These are phyloP conservation scores for Tuber calosporum DNA, from an alignment of 495 filamentous ascomycete genomes.

Conservation along the genomic window DNA sequence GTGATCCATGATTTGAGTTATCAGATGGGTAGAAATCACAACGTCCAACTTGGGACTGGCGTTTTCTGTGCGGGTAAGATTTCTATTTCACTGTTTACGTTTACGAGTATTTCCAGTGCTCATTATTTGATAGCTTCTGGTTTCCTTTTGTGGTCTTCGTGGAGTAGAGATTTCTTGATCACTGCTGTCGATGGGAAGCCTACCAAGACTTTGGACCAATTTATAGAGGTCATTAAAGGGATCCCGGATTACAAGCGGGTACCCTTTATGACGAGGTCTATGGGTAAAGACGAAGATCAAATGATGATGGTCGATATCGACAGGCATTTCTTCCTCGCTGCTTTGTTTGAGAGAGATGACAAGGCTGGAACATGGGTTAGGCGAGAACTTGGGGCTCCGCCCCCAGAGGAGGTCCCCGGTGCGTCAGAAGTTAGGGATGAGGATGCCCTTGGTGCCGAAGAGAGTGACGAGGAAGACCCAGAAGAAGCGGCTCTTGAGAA, in stretches of 20 bases:
- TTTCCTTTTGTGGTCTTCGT: slow-evolving; percentile 41
- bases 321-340: slow-evolving; percentile 42
- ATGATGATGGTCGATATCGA: slow-evolving; percentile 42
- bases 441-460: slow-evolving; percentile 18
- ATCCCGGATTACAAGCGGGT: slow-evolving; percentile 39
- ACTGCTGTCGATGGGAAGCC: slow-evolving; percentile 40
- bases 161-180: slow-evolving; percentile 41
- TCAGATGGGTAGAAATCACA: slow-evolving; percentile 40
- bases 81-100: not conserved
- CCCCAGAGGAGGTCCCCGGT: slow-evolving; percentile 13
- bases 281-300: slow-evolving; percentile 40
- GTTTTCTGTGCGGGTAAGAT: slow-evolving; percentile 41
- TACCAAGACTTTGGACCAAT: slow-evolving; percentile 40
- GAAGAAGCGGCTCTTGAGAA: slow-evolving; percentile 38
- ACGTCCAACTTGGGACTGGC: slow-evolving; percentile 39
- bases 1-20: slow-evolving; percentile 42
- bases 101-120: slow-evolving; percentile 15
- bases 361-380: slow-evolving; percentile 36
- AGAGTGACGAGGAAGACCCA: slow-evolving; percentile 38
- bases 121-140: slow-evolving; percentile 32
- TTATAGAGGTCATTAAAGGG: slow-evolving; percentile 38
- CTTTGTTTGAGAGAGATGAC: slow-evolving; percentile 39
- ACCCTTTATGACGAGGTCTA: slow-evolving; percentile 40
- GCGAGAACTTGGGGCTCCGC: slow-evolving; percentile 35
- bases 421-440: slow-evolving; percentile 8